phyloP scores from a whole-genome alignment of 2,329 filamentous ascomycete genomes.

The Phymatotrichopsis omnivora region DNA sequence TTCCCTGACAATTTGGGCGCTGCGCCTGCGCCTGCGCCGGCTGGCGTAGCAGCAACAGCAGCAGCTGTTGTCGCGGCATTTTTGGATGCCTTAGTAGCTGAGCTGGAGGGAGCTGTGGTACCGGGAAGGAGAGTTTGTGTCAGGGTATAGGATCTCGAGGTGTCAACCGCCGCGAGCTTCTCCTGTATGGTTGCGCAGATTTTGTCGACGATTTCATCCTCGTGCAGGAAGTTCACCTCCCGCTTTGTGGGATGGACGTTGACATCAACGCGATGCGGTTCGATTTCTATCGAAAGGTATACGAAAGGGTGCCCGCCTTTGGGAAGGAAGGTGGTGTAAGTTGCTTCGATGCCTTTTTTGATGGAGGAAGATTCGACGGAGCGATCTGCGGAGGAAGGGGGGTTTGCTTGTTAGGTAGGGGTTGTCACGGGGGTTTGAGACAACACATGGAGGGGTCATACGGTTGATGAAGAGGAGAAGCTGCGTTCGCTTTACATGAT shows the following conservation, averaged over 20 bases:
- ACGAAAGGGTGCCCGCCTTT: constrained; percentile 92
- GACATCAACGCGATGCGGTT: constrained; percentile 85
- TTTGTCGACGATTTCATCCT: constrained; percentile 85
- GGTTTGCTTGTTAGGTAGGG: constrained; percentile 5
- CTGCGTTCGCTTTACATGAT: constrained; percentile 79
- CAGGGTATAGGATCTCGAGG: constrained; percentile 75
- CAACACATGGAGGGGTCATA: constrained; percentile 6
- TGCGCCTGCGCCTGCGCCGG: constrained; percentile 27
- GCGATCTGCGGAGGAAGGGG: constrained; percentile 43
- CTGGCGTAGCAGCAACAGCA: constrained; percentile 13
- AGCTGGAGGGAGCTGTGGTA: too few species aligned
- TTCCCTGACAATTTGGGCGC: constrained; percentile 19
- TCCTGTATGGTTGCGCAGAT: constrained; percentile 72
- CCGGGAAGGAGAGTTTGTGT: constrained; percentile 83
- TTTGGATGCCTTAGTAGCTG: too few species aligned
- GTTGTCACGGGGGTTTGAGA: neutral
- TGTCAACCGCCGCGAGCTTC: constrained; percentile 76
- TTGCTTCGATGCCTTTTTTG: constrained; percentile 83
- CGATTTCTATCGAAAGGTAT: constrained; percentile 85
- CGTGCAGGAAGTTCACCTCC: constrained; percentile 94
- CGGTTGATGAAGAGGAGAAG: constrained; percentile 89
- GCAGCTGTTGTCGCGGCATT: too few species aligned
- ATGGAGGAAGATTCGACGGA: constrained; percentile 82
- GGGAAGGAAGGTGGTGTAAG: constrained; percentile 74
- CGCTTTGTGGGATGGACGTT: constrained; percentile 96